Evolutionary conservation across 192 early-diverging fungal genomes (phyloP).

Genomic region (Umbelopsis isabellina): DNA sequence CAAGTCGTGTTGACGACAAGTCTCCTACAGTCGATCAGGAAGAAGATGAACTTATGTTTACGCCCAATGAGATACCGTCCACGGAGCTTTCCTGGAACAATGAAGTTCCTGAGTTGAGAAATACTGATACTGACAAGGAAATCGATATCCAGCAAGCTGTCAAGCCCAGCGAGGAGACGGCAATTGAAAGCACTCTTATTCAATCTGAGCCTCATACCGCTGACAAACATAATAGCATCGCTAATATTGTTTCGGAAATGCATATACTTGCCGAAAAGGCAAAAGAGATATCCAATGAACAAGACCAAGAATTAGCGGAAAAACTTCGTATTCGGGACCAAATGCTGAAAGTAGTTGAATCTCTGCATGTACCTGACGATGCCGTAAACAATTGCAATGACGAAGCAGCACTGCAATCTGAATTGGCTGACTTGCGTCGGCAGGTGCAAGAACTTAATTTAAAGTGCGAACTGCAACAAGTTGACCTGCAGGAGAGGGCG

Average conservation of each 20-base stretch:
- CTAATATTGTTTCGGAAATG: neutral
- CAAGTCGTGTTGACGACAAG: too few species aligned
- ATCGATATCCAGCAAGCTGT: too few species aligned
- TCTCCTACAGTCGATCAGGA: too few species aligned
- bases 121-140: too few species aligned
- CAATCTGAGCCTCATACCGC: too few species aligned
- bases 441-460: neutral
- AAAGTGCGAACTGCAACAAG: conserved; percentile 7
- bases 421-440: neutral
- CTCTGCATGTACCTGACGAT: neutral
- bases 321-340: neutral
- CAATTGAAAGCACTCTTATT: too few species aligned
- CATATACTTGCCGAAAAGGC: neutral
- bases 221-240: too few species aligned
- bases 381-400: neutral
- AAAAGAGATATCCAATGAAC: neutral
- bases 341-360: neutral
- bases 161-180: too few species aligned
- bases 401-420: neutral
- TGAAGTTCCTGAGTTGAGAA: too few species aligned
- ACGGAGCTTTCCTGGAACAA: too few species aligned
- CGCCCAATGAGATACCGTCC: too few species aligned
- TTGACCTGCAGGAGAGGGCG: neutral
- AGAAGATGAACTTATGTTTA: too few species aligned
- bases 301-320: neutral